Base-by-base conservation (phyloP, 306 rosid genomes). In the Echinosophora koreensis region DNA sequence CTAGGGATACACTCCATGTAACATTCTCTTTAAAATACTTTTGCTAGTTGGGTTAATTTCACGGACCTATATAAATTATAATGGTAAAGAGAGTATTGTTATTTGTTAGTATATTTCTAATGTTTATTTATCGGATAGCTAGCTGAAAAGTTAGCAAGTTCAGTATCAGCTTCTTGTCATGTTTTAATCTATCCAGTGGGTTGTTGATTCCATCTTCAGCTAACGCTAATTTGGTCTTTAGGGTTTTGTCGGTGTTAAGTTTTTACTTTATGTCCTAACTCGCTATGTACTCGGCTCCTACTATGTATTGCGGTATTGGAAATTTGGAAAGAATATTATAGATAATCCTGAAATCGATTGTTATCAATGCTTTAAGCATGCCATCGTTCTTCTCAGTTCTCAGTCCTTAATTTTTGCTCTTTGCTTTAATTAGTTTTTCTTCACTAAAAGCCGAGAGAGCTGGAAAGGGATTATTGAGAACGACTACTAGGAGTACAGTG, bases 401-500 rank as follows among this genome's bases (percentile, higher is more conserved):
- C 49, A 42, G 1, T 34, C 27, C 44, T 51, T 69, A 50, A 22
- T 22, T 22, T 22, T 16, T 74, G 69, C 74, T 22, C 55, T 51
- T 41, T 30, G 56, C 28, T 39, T 58, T 65, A 15, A 22, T 22
- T 22, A 22, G 8, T 27, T 81, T 72, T 15, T 14, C 71, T 69
- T 14, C 51, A 30, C 30, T 74, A 62, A 59, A 34, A 49, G 16
- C 0, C 14, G 63, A n/a, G 18, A 49, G 37, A 80, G 70, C 57
- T 47, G 46, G 73, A 74, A 77, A 73, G 76, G 56, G 79, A 39
- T 75, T 62, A 38, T 14, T 69, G 80, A 71, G 83, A 74, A 37
- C 27, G 79, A 70, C 67, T 7, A 65, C 70, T 47, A 27, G 11
- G 80, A 44, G 84, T 16, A 74, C 78, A 81, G 85, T 78, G 71